phyloP scores from a whole-genome alignment of 2,329 filamentous ascomycete species.

The Xylariaceae sp. region DNA sequence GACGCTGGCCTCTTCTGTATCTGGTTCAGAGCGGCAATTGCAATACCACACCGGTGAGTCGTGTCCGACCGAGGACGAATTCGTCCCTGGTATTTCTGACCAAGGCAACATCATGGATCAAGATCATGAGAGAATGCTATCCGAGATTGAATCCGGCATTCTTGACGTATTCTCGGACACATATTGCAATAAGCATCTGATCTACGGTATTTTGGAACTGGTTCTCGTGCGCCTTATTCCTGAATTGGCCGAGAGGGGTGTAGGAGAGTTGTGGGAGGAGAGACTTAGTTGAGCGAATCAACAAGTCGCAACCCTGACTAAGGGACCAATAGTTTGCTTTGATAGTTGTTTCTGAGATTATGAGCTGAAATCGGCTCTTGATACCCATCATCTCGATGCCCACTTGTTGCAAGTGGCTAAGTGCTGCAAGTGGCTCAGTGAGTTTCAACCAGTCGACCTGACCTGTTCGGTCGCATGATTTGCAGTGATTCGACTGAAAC shows the following conservation, averaged over 20 bases:
- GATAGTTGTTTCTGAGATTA: no score
- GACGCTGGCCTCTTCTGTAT: constrained; percentile 5
- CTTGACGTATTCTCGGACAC: constrained; percentile 73
- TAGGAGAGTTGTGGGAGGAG: constrained; percentile 70
- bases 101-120: constrained; percentile 18
- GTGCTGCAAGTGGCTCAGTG: no score
- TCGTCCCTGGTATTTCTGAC: not conserved
- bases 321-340: no score
- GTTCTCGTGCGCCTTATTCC: constrained; percentile 79
- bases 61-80: not conserved
- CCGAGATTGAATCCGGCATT: constrained; percentile 58
- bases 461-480: no score
- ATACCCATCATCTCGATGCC: no score
- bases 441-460: no score
- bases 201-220: constrained; percentile 79
- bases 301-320: no score
- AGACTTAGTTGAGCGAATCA: constrained; percentile 45
- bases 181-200: constrained; percentile 89
- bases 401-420: no score
- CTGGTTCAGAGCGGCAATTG: constrained; percentile 16
- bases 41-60: constrained; percentile 14
- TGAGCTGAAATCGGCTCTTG: no score
- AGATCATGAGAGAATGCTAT: constrained; percentile 45
- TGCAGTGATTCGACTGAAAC: no score
- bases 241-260: constrained; percentile 70